Conservation (phyloP, 2,329 filamentous ascomycete genomes). For the Raffaelea ambrosiae region DNA sequence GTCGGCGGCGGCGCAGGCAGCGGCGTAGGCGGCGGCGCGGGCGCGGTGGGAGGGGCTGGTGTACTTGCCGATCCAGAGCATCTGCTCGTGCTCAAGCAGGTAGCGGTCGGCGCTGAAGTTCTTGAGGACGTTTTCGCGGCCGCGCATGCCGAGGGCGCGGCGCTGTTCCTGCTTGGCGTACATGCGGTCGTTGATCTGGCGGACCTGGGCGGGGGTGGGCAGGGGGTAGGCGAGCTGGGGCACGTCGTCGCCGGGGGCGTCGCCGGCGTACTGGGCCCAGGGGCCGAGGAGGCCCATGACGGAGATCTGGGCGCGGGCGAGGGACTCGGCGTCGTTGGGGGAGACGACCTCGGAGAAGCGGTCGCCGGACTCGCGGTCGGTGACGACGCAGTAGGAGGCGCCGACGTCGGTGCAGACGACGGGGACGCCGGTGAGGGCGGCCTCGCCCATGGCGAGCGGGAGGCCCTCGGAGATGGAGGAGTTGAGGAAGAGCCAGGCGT, state of each 20-base stretch:
- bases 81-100: slow-evolving; percentile 48
- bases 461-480: slow-evolving; percentile 48
- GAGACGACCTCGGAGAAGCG: slow-evolving; percentile 55
- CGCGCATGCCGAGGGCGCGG: slow-evolving; percentile 45
- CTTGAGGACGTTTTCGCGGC: slow-evolving; percentile 43
- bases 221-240: slow-evolving; percentile 15
- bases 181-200: slow-evolving; percentile 47
- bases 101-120: slow-evolving; percentile 47
- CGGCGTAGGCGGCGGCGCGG: neutral
- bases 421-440: slow-evolving; percentile 46
- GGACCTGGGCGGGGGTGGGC: slow-evolving; percentile 38
- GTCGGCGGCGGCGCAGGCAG: neutral
- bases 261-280: slow-evolving; percentile 51
- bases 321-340: slow-evolving; percentile 51
- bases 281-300: slow-evolving; percentile 53
- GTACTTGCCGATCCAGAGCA: slow-evolving; percentile 32
- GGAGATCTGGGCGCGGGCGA: slow-evolving; percentile 54
- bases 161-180: slow-evolving; percentile 49
- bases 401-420: slow-evolving; percentile 50
- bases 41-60: neutral
- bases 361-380: slow-evolving; percentile 37
- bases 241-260: slow-evolving; percentile 28
- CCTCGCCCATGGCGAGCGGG: slow-evolving; percentile 48
- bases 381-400: slow-evolving; percentile 46
- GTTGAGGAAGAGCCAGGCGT: slow-evolving; percentile 51